phyloP scores from a whole-genome alignment of 1,284 basidiomycete species.

The Neolentinus lepideus region DNA sequence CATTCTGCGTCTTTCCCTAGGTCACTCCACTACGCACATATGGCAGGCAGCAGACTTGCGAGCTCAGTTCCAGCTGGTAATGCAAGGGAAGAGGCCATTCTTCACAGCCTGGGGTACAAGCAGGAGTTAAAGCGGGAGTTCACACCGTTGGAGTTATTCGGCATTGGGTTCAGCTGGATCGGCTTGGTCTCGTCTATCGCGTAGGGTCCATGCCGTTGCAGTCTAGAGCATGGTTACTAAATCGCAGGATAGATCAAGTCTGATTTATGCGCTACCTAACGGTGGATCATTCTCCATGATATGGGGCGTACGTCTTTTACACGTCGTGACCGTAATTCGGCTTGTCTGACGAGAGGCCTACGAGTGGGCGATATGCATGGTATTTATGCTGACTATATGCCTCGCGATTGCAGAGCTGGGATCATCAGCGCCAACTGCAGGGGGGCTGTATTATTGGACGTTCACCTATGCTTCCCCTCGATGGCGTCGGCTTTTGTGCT shows the following conservation, averaged over 20 bases:
- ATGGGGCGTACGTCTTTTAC: slow-evolving; percentile 42
- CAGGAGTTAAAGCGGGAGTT: slow-evolving; percentile 69
- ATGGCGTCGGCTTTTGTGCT: slow-evolving; percentile 60
- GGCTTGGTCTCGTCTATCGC: slow-evolving; percentile 39
- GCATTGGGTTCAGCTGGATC: slow-evolving; percentile 58
- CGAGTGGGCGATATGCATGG: slow-evolving; percentile 42
- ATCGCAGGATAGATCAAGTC: slow-evolving; percentile 39
- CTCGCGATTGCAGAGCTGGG: slow-evolving; percentile 67
- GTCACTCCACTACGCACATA: no score
- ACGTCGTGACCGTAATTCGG: neutral
- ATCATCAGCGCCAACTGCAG: slow-evolving; percentile 67
- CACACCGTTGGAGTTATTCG: slow-evolving; percentile 57
- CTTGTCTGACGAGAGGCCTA: neutral
- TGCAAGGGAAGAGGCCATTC: slow-evolving; percentile 32
- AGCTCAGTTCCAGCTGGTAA: no score
- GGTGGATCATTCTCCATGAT: slow-evolving; percentile 79
- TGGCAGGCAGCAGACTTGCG: no score
- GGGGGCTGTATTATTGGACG: slow-evolving; percentile 80
- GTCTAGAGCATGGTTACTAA: slow-evolving; percentile 25
- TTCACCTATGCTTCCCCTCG: slow-evolving; percentile 57
- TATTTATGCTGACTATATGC: slow-evolving; percentile 55
- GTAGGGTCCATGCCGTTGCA: slow-evolving; percentile 6
- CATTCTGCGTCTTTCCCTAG: no score
- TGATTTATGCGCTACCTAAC: slow-evolving; percentile 69
- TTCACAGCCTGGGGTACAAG: slow-evolving; percentile 55